phyloP scores from a whole-genome alignment of 345 rosid species.

The Raphanus raphanistrum region DNA sequence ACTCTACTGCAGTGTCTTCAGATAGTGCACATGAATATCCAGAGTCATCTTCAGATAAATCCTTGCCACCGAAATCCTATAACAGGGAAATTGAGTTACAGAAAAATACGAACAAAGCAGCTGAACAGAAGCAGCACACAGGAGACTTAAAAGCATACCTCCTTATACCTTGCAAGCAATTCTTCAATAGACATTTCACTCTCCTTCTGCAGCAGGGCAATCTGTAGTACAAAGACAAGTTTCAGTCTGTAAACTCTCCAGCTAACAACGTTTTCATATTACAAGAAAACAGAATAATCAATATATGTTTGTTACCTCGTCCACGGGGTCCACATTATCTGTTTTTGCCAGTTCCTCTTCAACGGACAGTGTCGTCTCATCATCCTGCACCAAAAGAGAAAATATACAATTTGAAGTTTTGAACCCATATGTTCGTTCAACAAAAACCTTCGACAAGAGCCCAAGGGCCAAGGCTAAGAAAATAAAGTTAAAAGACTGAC shows the following conservation, averaged over 20 bases:
- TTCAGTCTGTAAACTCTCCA: conserved; percentile 26
- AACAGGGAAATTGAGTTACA: conserved; percentile 34
- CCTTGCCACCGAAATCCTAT: conserved; percentile 61
- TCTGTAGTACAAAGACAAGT: conserved; percentile 51
- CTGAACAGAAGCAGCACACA: conserved; percentile 29
- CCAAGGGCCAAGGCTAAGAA: conserved; percentile 11
- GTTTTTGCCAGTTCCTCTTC: conserved; percentile 87
- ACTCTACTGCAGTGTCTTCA: conserved; percentile 51
- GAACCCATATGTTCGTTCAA: conserved; percentile 6
- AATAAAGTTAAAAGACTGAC: conserved; percentile 40
- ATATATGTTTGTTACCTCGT: conserved; percentile 62
- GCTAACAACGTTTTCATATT: conserved; percentile 12
- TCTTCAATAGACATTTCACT: conserved; percentile 86
- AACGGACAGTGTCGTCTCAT: conserved; percentile 80
- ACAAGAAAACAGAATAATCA: conserved; percentile 23
- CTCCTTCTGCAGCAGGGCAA: conserved; percentile 81
- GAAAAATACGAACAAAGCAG: conserved; percentile 22
- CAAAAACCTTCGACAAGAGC: neutral
- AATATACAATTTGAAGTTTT: conserved; percentile 12
- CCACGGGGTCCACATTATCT: conserved; percentile 58
- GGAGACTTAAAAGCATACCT: conserved; percentile 62
- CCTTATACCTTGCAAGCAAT: conserved; percentile 89
- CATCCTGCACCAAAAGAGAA: conserved; percentile 60
- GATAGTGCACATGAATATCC: conserved; percentile 64
- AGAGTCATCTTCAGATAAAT: conserved; percentile 68